A percentile compares a stretch with the other conserved stretches of the same genome.
These are phyloP conservation scores for Ottelia alismoides DNA, from an alignment of 106 monocot species.

Conservation along the genomic window DNA sequence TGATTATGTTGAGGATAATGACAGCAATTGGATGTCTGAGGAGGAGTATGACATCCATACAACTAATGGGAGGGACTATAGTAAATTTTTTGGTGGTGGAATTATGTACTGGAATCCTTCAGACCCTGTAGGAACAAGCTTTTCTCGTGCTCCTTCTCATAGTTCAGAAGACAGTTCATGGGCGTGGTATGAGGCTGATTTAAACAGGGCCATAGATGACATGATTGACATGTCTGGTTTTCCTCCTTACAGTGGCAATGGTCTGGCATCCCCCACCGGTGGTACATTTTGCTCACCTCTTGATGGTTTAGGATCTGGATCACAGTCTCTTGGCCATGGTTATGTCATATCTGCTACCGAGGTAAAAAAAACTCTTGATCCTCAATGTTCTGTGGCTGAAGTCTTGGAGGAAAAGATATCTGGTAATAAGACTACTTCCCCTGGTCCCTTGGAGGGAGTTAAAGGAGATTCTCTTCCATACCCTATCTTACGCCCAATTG, in stretches of 20 bases:
- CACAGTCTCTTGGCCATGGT: conserved; percentile 30
- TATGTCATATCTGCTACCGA: conserved; percentile 44
- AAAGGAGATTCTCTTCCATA: conserved; percentile 77
- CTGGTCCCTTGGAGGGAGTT: conserved; percentile 37
- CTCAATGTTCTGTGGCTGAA: conserved; percentile 26
- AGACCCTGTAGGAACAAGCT: conserved; percentile 67
- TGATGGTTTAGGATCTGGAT: conserved; percentile 42
- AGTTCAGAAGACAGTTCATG: conserved; percentile 95
- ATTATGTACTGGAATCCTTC: conserved; percentile 98
- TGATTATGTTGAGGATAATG: conserved; percentile 64
- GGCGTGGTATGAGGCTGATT: conserved; percentile 96
- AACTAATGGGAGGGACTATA: conserved; percentile 59
- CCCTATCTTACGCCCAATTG: conserved; percentile 78
- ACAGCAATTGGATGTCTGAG: conserved; percentile 82
- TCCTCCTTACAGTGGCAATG: conserved; percentile 38
- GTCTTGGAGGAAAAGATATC: conserved; percentile 33
- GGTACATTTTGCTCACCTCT: conserved; percentile 50
- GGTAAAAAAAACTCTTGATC: conserved; percentile 21
- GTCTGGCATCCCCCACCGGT: conserved; percentile 46
- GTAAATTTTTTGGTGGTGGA: conserved; percentile 97
- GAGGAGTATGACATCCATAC: conserved; percentile 67
- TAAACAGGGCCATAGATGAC: conserved; percentile 91
- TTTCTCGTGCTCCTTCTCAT: conserved; percentile 83
- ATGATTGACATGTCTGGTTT: conserved; percentile 62
- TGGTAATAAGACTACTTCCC: conserved; percentile 21